Evolutionary conservation across 2,329 filamentous ascomycete genomes (phyloP).

Genomic region (Trichoderma afroharzianum): DNA sequence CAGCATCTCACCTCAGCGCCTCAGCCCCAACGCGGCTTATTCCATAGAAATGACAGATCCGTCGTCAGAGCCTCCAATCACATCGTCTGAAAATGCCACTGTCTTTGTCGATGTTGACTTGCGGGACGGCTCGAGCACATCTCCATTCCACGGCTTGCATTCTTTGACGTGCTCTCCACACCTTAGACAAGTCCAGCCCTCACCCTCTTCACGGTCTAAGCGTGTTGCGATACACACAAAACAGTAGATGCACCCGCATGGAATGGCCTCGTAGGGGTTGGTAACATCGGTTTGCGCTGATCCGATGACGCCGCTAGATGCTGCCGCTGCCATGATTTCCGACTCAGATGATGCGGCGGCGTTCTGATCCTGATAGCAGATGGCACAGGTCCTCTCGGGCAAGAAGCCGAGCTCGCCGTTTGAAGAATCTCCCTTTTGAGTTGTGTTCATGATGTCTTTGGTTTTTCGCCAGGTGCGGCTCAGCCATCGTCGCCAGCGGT

Average conservation of each 20-base stretch:
- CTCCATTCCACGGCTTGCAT: conserved; percentile 88
- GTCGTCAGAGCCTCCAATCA: conserved; percentile 35
- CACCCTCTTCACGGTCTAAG: conserved; percentile 87
- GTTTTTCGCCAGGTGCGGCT: conserved; percentile 79
- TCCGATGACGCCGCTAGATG: conserved; percentile 74
- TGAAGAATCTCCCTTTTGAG: conserved; percentile 47
- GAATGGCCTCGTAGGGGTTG: conserved; percentile 88
- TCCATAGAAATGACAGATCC: conserved; percentile 20
- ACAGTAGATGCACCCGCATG: conserved; percentile 91
- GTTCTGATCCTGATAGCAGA: conserved; percentile 95
- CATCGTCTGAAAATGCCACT: conserved; percentile 60
- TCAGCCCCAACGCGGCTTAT: background rate
- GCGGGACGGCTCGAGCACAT: conserved; percentile 63
- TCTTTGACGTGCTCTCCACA: conserved; percentile 81
- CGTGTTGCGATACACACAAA: conserved; percentile 91
- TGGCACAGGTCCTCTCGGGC: conserved; percentile 90
- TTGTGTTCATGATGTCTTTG: conserved; percentile 58
- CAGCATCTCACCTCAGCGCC: background rate
- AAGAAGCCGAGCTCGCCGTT: conserved; percentile 78
- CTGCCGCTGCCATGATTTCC: conserved; percentile 68
- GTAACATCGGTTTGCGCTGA: conserved; percentile 91
- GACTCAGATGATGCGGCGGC: conserved; percentile 65
- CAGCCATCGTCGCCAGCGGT: conserved; percentile 89
- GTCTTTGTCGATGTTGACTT: conserved; percentile 44
- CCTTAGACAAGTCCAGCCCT: conserved; percentile 87